Conservation (phyloP, 2,329 filamentous ascomycete genomes). For the Diplodia seriata region DNA sequence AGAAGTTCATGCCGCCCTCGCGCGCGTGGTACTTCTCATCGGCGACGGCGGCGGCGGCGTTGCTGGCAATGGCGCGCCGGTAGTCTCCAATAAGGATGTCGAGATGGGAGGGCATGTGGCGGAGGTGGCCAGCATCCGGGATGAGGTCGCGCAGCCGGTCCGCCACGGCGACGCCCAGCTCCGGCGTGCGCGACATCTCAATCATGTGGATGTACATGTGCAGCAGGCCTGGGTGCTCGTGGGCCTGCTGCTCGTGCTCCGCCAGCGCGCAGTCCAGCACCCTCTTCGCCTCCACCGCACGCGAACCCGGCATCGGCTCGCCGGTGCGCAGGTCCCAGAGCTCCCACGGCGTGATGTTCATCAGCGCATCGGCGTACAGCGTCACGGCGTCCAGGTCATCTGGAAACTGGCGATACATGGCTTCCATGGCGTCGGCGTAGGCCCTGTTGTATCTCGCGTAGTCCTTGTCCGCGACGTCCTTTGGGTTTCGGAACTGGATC, state of each 20-base stretch:
- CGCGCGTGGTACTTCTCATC: conserved; percentile 70
- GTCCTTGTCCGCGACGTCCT: conserved; percentile 53
- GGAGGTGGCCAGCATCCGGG: conserved; percentile 72
- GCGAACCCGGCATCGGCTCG: conserved; percentile 60
- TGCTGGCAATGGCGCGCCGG: conserved; percentile 68
- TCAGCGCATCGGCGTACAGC: conserved; percentile 69
- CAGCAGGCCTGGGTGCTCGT: conserved; percentile 70
- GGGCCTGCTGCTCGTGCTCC: conserved; percentile 52
- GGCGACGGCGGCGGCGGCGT: conserved; percentile 69
- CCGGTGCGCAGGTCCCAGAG: conserved; percentile 69
- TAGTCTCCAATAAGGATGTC: conserved; percentile 78
- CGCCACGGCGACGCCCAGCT: conserved; percentile 66
- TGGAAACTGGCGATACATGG: conserved; percentile 60
- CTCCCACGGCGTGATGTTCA: conserved; percentile 71
- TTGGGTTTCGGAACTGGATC: conserved; percentile 67
- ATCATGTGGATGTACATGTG: conserved; percentile 81
- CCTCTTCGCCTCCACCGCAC: conserved; percentile 64
- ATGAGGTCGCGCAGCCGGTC: conserved; percentile 69
- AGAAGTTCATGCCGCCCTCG: conserved; percentile 72
- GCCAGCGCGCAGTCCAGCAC: conserved; percentile 66
- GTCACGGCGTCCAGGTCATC: conserved; percentile 69
- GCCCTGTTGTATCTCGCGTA: conserved; percentile 62
- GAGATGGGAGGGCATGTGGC: conserved; percentile 80
- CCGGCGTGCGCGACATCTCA: conserved; percentile 75
- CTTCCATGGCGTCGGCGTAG: conserved; percentile 68